Conservation (phyloP, 108 stramenopile genomes). For the Cyclotella atomus region DNA sequence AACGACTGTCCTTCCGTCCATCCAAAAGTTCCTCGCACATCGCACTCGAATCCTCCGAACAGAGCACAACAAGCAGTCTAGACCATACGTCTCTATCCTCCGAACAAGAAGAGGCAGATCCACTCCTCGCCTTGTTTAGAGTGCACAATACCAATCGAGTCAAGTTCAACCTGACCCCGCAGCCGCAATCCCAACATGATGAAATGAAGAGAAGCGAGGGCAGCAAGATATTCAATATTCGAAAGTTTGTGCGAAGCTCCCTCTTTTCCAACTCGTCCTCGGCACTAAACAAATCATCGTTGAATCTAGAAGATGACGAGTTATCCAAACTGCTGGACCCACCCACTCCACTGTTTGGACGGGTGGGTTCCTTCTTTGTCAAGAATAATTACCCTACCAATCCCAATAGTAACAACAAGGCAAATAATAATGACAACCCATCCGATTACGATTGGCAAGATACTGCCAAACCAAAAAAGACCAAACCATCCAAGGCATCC, state of each 20-base stretch:
- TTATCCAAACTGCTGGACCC: slow-evolving; percentile 30
- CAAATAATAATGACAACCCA: background rate
- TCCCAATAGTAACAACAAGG: background rate
- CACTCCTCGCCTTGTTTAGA: slow-evolving; percentile 30
- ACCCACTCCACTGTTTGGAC: slow-evolving; percentile 4
- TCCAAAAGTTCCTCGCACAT: background rate
- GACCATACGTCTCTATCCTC: background rate
- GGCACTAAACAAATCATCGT: background rate
- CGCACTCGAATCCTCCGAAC: background rate
- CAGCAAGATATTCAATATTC: background rate
- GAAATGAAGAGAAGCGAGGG: background rate
- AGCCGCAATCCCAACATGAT: background rate
- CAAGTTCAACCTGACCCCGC: slow-evolving; percentile 33
- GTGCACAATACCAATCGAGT: slow-evolving; percentile 52
- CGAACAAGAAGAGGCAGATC: slow-evolving; percentile 25
- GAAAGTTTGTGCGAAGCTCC: slow-evolving; percentile 7
- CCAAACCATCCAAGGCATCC: background rate
- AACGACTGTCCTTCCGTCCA: background rate
- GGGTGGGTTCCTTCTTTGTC: slow-evolving; percentile 32
- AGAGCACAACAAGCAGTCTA: background rate
- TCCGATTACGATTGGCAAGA: no score
- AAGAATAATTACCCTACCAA: background rate
- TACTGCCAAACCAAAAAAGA: no score
- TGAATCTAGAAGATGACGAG: slow-evolving; percentile 14
- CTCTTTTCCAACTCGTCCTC: background rate